A percentile compares a stretch with the other conserved stretches of the same genome.
Evolutionary conservation across 1,139 yeast genomes (phyloP).

Genomic region (Hansenula anomala): DNA sequence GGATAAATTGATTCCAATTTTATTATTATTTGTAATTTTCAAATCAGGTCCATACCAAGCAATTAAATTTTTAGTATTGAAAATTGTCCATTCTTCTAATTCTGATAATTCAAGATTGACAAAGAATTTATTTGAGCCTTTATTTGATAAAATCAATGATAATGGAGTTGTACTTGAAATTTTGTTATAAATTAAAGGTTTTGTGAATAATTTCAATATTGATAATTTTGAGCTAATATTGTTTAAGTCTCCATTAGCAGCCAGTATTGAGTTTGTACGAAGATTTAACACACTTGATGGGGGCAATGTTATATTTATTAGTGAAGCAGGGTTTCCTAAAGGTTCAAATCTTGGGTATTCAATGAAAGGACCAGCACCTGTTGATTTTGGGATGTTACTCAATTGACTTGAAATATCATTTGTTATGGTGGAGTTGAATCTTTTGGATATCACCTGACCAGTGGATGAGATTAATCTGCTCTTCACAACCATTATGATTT

Average conservation of each 20-base stretch:
- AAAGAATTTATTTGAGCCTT: constrained; percentile 10
- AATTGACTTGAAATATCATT: constrained; percentile 1
- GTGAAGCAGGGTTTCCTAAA: constrained; percentile 37
- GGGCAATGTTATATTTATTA: constrained; percentile 43
- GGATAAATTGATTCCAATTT: not conserved
- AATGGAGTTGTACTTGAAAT: constrained; percentile 21
- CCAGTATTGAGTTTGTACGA: constrained; percentile 39
- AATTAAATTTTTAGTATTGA: constrained; percentile 9
- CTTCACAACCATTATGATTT: too few relatives aligned
- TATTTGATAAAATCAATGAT: constrained; percentile 17
- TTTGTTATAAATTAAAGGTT: constrained; percentile 16
- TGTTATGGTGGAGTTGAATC: not conserved
- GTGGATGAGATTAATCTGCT: too few relatives aligned
- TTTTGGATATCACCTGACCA: not conserved
- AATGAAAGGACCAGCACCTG: constrained; percentile 34
- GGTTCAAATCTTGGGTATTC: constrained; percentile 37
- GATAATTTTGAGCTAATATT: constrained; percentile 11
- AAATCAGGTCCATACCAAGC: constrained; percentile 16
- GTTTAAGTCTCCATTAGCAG: constrained; percentile 37
- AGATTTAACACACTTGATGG: constrained; percentile 42
- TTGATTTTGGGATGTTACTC: constrained; percentile 13
- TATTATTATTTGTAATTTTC: not conserved
- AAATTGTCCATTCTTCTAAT: constrained; percentile 8
- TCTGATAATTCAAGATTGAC: constrained; percentile 10
- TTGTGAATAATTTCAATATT: constrained; percentile 9